Conservation (phyloP, 2,329 filamentous ascomycete species). For the Paecilomyces sp. region DNA sequence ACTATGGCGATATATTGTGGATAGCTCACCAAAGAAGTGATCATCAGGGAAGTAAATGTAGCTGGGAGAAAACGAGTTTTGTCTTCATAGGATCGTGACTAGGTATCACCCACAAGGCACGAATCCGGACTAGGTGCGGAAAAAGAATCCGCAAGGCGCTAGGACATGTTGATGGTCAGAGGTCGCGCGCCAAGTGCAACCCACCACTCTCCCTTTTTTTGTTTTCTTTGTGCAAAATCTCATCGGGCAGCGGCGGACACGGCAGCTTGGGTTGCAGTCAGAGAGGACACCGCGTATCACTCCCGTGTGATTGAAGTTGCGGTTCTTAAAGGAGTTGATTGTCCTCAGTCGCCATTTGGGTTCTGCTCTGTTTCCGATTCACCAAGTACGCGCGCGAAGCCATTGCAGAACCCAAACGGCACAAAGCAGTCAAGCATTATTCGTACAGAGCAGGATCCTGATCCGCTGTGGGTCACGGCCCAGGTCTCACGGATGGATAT, state of each 20-base stretch:
- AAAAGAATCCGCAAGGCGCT: not conserved
- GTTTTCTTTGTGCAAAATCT: not conserved
- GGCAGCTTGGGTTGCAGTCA: not conserved
- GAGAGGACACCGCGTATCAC: not conserved
- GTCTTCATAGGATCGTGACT: not conserved
- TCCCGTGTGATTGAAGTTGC: not conserved
- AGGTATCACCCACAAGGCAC: not conserved
- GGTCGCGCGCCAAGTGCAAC: not conserved
- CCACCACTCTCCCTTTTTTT: not conserved
- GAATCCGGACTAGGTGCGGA: not conserved
- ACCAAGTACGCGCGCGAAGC: not conserved
- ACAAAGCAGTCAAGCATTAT: not conserved
- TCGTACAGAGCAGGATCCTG: not conserved
- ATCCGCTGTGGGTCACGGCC: not conserved
- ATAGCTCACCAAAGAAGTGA: no score
- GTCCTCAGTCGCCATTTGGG: not conserved
- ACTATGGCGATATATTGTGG: not conserved
- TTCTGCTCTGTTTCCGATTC: not conserved
- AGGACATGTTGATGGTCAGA: not conserved
- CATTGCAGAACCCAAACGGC: not conserved
- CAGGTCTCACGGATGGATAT: not conserved
- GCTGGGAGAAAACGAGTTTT: not conserved
- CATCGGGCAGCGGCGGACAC: not conserved
- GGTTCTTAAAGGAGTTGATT: not conserved
- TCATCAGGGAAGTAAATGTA: not conserved